Percentiles rank a stretch among this genome's conserved stretches.
phyloP scores from a whole-genome alignment of 257 asterid genomes.

The Capsicum baccatum region DNA sequence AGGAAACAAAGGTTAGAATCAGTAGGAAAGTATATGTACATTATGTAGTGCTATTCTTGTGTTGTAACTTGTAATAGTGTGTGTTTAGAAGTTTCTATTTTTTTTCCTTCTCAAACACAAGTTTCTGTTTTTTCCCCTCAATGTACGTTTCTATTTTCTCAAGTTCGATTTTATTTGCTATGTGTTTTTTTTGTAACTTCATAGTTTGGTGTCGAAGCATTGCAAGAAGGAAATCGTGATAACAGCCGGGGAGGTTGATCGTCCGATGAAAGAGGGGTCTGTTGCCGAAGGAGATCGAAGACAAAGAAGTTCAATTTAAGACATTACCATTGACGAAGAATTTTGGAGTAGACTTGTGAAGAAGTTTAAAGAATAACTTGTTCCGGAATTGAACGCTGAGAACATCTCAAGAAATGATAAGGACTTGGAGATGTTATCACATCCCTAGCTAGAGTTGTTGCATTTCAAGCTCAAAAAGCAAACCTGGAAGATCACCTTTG shows the following conservation, averaged over 20 bases:
- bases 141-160: neutral
- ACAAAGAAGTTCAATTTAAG: slow-evolving; percentile 7
- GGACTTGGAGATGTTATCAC: neutral
- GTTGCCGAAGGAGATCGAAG: neutral
- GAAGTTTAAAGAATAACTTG: neutral
- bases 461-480: slow-evolving; percentile 17
- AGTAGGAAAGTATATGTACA: neutral
- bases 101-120: neutral
- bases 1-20: neutral
- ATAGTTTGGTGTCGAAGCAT: neutral
- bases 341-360: neutral
- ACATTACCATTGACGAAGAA: neutral
- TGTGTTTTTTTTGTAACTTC: neutral
- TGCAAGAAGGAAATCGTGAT: slow-evolving; percentile 2
- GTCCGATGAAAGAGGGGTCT: neutral
- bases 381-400: neutral
- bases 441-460: neutral
- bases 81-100: neutral
- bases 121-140: neutral
- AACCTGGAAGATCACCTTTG: neutral
- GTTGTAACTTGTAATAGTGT: neutral
- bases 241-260: neutral
- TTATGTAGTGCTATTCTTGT: neutral
- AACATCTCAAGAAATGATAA: neutral
- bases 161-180: slow-evolving; percentile 1